Evolutionary conservation across 1,284 basidiomycete species (phyloP).

Genomic region (Trichosporon sp.): DNA sequence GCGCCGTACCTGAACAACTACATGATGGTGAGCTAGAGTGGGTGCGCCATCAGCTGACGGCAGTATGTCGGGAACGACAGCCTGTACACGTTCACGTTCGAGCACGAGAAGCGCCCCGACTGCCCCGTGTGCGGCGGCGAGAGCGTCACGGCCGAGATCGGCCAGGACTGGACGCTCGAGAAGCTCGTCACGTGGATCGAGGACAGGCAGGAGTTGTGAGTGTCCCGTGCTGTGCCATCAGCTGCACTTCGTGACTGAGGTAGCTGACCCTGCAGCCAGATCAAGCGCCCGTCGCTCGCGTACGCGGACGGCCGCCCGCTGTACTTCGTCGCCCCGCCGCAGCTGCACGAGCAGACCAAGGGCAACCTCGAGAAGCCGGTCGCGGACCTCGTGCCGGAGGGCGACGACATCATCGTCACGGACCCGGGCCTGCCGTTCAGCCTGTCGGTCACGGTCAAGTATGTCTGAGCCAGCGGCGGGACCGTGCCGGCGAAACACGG

Average conservation of each 20-base stretch:
- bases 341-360: conserved; percentile 79
- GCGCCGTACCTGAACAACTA: conserved; percentile 96
- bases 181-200: conserved; percentile 76
- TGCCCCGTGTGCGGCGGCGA: conserved; percentile 98
- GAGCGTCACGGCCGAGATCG: conserved; percentile 65
- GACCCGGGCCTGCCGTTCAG: conserved; percentile 79
- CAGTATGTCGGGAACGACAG: conserved; percentile 83
- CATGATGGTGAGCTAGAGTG: conserved; percentile 69
- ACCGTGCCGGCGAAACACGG: not conserved
- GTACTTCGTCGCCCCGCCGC: conserved; percentile 88
- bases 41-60: not conserved
- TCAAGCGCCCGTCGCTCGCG: conserved; percentile 84
- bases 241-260: conserved; percentile 5
- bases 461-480: not conserved
- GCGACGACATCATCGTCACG: conserved; percentile 79
- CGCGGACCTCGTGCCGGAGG: conserved; percentile 68
- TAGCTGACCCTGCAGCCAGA: conserved; percentile 61
- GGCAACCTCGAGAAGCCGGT: conserved; percentile 83
- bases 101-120: conserved; percentile 85
- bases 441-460: conserved; percentile 62
- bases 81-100: conserved; percentile 96
- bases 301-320: conserved; percentile 61
- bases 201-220: conserved; percentile 81
- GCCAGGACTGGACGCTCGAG: conserved; percentile 70
- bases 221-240: conserved; percentile 18